Conservation (phyloP, 345 rosid species). For the Corymbia maculata region DNA sequence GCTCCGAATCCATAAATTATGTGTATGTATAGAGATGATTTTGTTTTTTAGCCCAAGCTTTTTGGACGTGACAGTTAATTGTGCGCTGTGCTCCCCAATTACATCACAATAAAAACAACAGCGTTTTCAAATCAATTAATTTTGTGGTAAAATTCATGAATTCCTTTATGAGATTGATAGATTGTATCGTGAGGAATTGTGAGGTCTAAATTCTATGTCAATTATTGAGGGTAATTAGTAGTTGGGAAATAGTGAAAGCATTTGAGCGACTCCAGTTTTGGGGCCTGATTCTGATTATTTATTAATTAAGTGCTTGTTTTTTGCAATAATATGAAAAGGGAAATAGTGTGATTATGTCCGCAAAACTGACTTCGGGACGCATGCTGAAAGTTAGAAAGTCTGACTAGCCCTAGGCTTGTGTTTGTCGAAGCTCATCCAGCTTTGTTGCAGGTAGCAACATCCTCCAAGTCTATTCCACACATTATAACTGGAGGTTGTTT, state of each 20-base stretch:
- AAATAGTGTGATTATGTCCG: background rate
- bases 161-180: background rate
- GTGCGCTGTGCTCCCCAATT: background rate
- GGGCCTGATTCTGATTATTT: background rate
- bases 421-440: background rate
- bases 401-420: background rate
- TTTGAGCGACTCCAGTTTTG: background rate
- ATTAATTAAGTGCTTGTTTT: background rate
- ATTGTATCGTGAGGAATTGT: background rate
- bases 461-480: background rate
- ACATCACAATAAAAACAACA: background rate
- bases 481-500: conserved; percentile 49
- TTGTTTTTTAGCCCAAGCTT: background rate
- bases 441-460: background rate
- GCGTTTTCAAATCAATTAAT: background rate
- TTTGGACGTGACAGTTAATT: background rate
- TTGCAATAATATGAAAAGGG: background rate
- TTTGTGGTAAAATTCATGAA: background rate
- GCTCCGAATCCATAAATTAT: background rate
- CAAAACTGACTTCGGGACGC: background rate
- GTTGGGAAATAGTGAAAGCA: background rate
- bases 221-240: background rate
- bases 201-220: background rate
- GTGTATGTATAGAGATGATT: background rate
- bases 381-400: background rate